Base-by-base conservation (phyloP, 78 protist species). In the Dictyostelium intermedium region DNA sequence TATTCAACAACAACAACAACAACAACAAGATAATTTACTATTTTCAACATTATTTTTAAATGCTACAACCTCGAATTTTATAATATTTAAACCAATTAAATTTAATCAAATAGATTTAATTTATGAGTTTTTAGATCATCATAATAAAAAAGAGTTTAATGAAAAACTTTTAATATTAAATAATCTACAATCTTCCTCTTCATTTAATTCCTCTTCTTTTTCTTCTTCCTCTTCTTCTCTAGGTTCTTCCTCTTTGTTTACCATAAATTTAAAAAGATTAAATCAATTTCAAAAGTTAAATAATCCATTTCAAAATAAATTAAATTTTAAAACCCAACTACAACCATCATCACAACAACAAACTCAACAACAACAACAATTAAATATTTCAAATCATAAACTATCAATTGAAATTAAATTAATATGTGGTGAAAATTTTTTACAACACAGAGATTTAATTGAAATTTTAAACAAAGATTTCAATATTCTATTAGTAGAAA, bases 401-500 rank as follows among this genome's bases (percentile, higher is more conserved):
- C 73, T 86, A 50, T 86, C 83, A 20, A n/a, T 32, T 23, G 34
- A 32, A 11, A 56, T 87, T 20, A 27, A 23, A 39, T 53, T 87
- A 16, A 18, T 87, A 13, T 83, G 53, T n/a, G 79, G 79, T 63
- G 92, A 87, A 60, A 23, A 1, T 11, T 41, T 87, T 37, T 73
- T 87, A 34, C 37, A 77, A 27, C 16, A 78, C 23, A 20, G 66
- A 35, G 18, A 76, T 20, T 16, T 78, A 16, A 25, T 78, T 32
- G 23, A 76, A 11, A 25, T n/a, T 61, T 73, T 87, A n/a, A 41
- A 39, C 2, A 73, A 76, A 9, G 85, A 87, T 11, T 80, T 41
- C 72, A 89, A 89, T 47, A 69, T 89, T 11, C 18, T 8, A 34
- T 61, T 80, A 5, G 32, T 80, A 20, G 94, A 89, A 66, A 56